Conservation (phyloP, 768 basidiomycete species). For the Sarcodon aspratus region DNA sequence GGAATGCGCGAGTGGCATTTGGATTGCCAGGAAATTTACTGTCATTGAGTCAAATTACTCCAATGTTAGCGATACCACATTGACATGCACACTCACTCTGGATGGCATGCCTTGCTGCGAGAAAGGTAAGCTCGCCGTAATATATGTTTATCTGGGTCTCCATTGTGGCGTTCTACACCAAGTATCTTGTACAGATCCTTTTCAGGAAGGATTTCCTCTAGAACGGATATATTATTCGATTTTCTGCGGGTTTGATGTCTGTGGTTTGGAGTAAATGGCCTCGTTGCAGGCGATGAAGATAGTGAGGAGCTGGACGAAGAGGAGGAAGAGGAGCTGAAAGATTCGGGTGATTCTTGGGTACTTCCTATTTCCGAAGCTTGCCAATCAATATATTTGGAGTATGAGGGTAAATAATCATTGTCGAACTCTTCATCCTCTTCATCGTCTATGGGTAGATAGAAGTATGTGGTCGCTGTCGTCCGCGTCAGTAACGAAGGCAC, state of each 20-base stretch:
- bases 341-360: constrained; percentile 1
- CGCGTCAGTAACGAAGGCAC: no score
- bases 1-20: constrained; percentile 75
- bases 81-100: constrained; percentile 52
- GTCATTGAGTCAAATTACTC: not conserved
- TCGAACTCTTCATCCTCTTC: constrained; percentile 35
- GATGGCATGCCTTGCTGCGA: constrained; percentile 70
- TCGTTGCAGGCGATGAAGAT: constrained; percentile 1
- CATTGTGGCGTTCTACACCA: constrained; percentile 39
- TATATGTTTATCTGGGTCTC: constrained; percentile 41
- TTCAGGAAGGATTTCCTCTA: constrained; percentile 43
- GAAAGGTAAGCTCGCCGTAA: constrained; percentile 69
- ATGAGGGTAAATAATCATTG: constrained; percentile 21
- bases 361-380: constrained; percentile 1
- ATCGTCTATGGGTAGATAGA: constrained; percentile 53
- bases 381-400: constrained; percentile 18
- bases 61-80: not conserved
- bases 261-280: constrained; percentile 2
- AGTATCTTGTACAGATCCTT: constrained; percentile 68
- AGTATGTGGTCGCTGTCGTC: constrained; percentile 44
- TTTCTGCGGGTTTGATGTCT: constrained; percentile 7
- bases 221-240: constrained; percentile 19
- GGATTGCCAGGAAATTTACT: constrained; percentile 77
- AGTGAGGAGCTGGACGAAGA: constrained; percentile 16
- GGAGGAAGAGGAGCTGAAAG: constrained; percentile 16